These are phyloP conservation scores for Colletotrichum spinosum DNA, from an alignment of 2,329 filamentous ascomycete species.

Conservation along the genomic window DNA sequence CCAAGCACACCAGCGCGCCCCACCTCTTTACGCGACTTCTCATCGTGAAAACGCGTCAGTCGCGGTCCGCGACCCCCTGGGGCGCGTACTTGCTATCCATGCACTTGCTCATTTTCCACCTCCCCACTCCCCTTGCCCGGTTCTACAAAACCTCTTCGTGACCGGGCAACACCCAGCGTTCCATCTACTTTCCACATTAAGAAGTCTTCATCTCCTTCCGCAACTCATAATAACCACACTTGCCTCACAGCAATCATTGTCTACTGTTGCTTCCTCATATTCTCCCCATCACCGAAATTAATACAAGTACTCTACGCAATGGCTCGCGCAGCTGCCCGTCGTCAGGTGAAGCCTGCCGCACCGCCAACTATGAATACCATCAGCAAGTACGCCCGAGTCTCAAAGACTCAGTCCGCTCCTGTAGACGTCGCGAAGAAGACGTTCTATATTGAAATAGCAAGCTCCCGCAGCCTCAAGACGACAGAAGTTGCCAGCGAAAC, in stretches of 20 bases:
- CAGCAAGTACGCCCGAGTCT: constrained; percentile 37
- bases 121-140: constrained; percentile 32
- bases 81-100: constrained; percentile 31
- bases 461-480: constrained; percentile 20
- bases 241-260: neutral
- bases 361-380: constrained; percentile 29
- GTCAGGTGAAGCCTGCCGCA: constrained; percentile 35
- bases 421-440: constrained; percentile 33
- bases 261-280: neutral
- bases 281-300: neutral
- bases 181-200: constrained; percentile 9
- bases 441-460: constrained; percentile 31
- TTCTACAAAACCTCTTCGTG: constrained; percentile 34
- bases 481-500: constrained; percentile 21
- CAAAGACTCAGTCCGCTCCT: constrained; percentile 26
- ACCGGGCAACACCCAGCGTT: neutral
- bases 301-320: constrained; percentile 28
- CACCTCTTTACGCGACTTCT: constrained; percentile 35
- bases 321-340: constrained; percentile 36
- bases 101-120: constrained; percentile 23
- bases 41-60: constrained; percentile 34
- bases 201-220: constrained; percentile 2
- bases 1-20: constrained; percentile 8
- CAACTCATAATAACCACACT: constrained; percentile 3
- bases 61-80: constrained; percentile 30